Conservation (phyloP, 345 rosid species). For the Camelina hispida region DNA sequence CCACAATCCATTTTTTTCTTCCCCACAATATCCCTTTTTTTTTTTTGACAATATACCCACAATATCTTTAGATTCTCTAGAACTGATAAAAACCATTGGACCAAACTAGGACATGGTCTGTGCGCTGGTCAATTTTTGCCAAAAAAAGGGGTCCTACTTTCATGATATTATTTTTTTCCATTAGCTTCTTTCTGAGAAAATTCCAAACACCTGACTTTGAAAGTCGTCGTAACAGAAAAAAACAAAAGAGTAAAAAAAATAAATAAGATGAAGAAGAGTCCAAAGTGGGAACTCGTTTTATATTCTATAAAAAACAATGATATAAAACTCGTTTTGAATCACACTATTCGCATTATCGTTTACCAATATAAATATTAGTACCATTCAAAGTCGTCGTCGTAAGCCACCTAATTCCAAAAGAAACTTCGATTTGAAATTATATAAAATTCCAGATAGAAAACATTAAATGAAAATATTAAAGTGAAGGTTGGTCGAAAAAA, state of each 20-base stretch:
- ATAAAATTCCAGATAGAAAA: background rate
- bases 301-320: constrained; percentile 23
- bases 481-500: constrained; percentile 23
- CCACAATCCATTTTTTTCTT: constrained; percentile 13
- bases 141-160: background rate
- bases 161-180: background rate
- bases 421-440: constrained; percentile 35
- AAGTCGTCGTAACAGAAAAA: constrained; percentile 20
- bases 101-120: constrained; percentile 10
- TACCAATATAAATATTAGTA: background rate
- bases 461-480: background rate
- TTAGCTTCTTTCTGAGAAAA: constrained; percentile 21
- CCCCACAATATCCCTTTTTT: background rate
- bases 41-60: no score
- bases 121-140: constrained; percentile 18
- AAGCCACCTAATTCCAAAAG: constrained; percentile 48
- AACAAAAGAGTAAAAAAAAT: background rate
- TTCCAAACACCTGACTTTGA: constrained; percentile 22
- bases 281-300: constrained; percentile 18
- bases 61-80: constrained; percentile 4
- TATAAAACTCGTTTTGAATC: constrained; percentile 30
- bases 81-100: background rate
- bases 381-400: constrained; percentile 38
- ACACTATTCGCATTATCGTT: background rate
- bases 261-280: constrained; percentile 18